Base-by-base conservation (phyloP, 2,329 filamentous ascomycete species). In the Colletotrichum sp. region DNA sequence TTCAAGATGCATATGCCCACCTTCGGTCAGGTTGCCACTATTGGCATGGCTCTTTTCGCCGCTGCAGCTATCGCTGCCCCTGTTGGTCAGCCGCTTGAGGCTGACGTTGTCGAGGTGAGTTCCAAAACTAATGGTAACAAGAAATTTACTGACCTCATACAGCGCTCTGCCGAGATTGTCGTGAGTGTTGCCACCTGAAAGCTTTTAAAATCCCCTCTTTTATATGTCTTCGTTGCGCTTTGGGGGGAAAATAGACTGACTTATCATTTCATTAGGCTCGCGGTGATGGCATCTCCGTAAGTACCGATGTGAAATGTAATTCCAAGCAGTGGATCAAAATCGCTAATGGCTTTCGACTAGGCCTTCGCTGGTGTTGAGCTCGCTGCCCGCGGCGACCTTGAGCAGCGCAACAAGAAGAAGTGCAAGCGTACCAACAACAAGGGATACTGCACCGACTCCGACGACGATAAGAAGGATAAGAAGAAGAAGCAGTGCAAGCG, bases 1-100 rank as follows among this genome's bases (percentile, higher is more conserved):
- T 11, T 55, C 69, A 75, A 75, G n/a, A 75, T 75, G 72, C 72
- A 72, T 55, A 71, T 72, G 36, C 72, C 72, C 52, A 75, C 72
- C 15, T 67, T 75, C 30, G 72, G 72, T 30, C 72, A 75, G 62
- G 34, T 75, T 67, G 72, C 72, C 69, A 75, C 72, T 25, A 29
- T 75, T 11, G 72, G 72, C 52, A 72, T 75, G 52, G 72, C 69
- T 36, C 71, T 75, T 68, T 67, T 75, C 52, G 52, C 72, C 25
- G 69, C n/a, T 25, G 62, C 72, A n/a, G 68, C 69, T 13, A 15
- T 75, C 36, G 69, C 72, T 72, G 52, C n/a, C 5, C 72, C 72
- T 55, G 25, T 75, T 11, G 69, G 62, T 13, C 68, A 71, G 68
- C 72, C 68, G 8, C 32, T 62, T 4, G 61, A 67, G 62, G 30